These are phyloP conservation scores for Millerozyma miso DNA, from an alignment of 805 yeast species.

Conservation along the genomic window DNA sequence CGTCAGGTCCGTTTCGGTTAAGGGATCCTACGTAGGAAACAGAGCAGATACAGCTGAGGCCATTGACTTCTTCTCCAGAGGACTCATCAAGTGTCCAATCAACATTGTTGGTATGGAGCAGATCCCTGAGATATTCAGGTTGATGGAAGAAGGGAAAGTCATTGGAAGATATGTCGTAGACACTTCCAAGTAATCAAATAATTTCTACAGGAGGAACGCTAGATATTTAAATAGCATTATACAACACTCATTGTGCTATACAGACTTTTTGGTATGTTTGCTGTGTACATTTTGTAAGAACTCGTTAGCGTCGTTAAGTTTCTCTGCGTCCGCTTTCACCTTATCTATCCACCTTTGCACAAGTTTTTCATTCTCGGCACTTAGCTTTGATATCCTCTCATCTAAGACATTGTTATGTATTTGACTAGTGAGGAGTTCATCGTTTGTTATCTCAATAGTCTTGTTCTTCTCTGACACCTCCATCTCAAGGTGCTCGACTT, in stretches of 20 bases:
- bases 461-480: slow-evolving; percentile 47
- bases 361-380: slow-evolving; percentile 46
- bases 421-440: slow-evolving; percentile 57
- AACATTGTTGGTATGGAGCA: slow-evolving; percentile 38
- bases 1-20: slow-evolving; percentile 34
- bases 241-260: too few species aligned
- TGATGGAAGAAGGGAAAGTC: slow-evolving; percentile 40
- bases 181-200: slow-evolving; percentile 27
- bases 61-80: slow-evolving; percentile 41
- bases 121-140: slow-evolving; percentile 34
- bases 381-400: slow-evolving; percentile 34
- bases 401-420: slow-evolving; percentile 53
- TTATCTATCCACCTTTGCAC: slow-evolving; percentile 45
- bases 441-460: slow-evolving; percentile 57
- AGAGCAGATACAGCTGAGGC: slow-evolving; percentile 45
- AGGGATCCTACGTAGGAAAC: slow-evolving; percentile 44
- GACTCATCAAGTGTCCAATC: slow-evolving; percentile 40
- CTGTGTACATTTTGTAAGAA: slow-evolving; percentile 3
- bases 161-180: slow-evolving; percentile 44
- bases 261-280: background rate
- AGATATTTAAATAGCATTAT: too few species aligned
- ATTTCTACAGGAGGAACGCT: too few species aligned
- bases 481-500: slow-evolving; percentile 19
- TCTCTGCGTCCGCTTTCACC: slow-evolving; percentile 53
- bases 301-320: slow-evolving; percentile 47